phyloP scores from a whole-genome alignment of 176 grass and related monocot species.

The Eleusine indica region DNA sequence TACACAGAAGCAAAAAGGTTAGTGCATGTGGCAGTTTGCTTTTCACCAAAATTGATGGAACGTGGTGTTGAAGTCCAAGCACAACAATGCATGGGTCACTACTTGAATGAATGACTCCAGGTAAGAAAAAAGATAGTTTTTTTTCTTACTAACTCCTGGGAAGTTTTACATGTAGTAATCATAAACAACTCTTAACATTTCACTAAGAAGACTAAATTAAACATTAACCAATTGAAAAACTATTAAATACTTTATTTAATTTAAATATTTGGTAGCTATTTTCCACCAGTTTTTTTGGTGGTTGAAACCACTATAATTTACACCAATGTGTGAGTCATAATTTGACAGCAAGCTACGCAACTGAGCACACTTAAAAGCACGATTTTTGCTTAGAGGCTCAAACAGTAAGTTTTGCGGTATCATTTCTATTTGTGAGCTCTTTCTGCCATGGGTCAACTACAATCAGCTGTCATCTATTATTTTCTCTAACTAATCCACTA shows the following conservation, averaged over 20 bases:
- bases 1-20: constrained; percentile 44
- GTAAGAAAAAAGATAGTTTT: not conserved
- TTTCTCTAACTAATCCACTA: not conserved
- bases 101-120: not conserved
- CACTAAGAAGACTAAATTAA: constrained; percentile 1
- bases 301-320: constrained; percentile 9
- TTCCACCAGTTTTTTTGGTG: not conserved
- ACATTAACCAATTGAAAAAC: not conserved
- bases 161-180: not conserved
- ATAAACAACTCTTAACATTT: constrained; percentile 26
- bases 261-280: not conserved
- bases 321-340: constrained; percentile 8
- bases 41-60: constrained; percentile 18
- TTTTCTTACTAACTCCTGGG: not conserved
- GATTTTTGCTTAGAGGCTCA: constrained; percentile 3
- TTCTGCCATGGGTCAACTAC: not conserved
- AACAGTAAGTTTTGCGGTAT: not conserved
- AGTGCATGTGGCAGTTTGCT: not conserved
- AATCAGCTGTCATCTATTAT: not conserved
- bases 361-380: not conserved
- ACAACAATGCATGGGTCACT: not conserved
- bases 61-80: not conserved
- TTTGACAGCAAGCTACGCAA: constrained; percentile 4
- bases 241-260: not conserved
- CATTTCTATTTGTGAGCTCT: constrained; percentile 29